Base-by-base conservation (phyloP, 192 early-diverging fungal species). In the Allomyces arbusculus region DNA sequence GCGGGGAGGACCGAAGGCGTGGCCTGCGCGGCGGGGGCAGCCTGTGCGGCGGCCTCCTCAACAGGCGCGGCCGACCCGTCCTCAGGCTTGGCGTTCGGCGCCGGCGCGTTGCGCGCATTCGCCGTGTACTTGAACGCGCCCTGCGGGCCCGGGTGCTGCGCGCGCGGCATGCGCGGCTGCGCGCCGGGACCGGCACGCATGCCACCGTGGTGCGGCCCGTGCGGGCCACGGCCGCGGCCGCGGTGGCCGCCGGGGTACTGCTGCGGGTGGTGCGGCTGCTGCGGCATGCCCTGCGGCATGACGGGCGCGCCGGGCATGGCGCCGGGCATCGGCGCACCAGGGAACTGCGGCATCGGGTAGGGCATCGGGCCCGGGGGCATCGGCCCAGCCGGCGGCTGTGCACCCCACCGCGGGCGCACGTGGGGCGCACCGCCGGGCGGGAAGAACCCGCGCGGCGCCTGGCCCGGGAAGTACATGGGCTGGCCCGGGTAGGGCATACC, bases 381-480 rank as follows among this genome's bases (percentile, higher is more conserved):
- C 33, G 33, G 33, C 33, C 33, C 33, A 8, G 33, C 33, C 5
- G 33, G 33, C 33, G 33, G 33, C 33, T 40, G 33, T 7, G 33
- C 33, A 8, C 33, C 33, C 33, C 33, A 40, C 4, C 33, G 33
- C 33, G 33, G 33, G 7, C 33, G 33, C 33, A 40, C 33, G 33
- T 40, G 33, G 5, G 33, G 33, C 33, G 33, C 26, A 23, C 61
- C 63, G 44, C 68, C 70, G 4, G 45, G 45, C 10, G 45, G 45
- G 45, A 58, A 58, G 50, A 58, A 58, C 4, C 33, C 7, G 33
- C 7, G 33, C 50, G 50, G 50, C 12, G 7, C 16, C 16, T n/a
- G 69, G 66, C 65, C 65, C 14, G 77, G 75, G 76, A 82, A 85
- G 79, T 81, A 83, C 73, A 80, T 73, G 63, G 77, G 80, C 23